Evolutionary conservation across 345 rosid genomes (phyloP).

Genomic region (Passiflora organensis): DNA sequence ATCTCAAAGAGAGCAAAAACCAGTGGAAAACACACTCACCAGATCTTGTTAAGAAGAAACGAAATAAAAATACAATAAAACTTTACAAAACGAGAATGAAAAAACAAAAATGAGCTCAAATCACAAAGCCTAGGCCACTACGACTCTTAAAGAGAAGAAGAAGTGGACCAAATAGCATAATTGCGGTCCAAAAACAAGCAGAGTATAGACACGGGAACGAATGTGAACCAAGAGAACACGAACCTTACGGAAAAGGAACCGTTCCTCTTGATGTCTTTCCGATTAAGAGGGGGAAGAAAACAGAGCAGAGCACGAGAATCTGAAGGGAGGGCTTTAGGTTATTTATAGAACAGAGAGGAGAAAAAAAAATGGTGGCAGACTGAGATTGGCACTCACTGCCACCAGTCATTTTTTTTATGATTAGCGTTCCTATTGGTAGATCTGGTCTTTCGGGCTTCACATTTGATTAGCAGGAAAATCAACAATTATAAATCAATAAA

Average conservation of each 20-base stretch:
- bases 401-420: background rate
- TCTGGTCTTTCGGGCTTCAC: too few species aligned
- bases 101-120: background rate
- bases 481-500: too few species aligned
- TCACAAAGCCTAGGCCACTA: too few species aligned
- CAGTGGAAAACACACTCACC: slow-evolving; percentile 1
- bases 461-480: too few species aligned
- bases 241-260: slow-evolving; percentile 19
- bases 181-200: background rate
- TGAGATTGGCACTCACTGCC: background rate
- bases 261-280: slow-evolving; percentile 5
- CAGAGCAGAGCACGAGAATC: background rate
- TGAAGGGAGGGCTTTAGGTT: background rate
- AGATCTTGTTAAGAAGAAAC: slow-evolving; percentile 2
- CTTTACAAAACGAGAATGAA: background rate
- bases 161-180: background rate
- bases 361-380: background rate
- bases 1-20: background rate
- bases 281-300: background rate
- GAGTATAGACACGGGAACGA: background rate
- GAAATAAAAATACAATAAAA: background rate
- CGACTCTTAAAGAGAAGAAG: background rate
- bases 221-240: background rate
- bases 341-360: slow-evolving; percentile 8
- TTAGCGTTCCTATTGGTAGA: background rate